Percentiles rank a stretch among this genome's conserved stretches.
Conservation (phyloP, 768 basidiomycete genomes). For the Hydnomerulius pinastri region DNA sequence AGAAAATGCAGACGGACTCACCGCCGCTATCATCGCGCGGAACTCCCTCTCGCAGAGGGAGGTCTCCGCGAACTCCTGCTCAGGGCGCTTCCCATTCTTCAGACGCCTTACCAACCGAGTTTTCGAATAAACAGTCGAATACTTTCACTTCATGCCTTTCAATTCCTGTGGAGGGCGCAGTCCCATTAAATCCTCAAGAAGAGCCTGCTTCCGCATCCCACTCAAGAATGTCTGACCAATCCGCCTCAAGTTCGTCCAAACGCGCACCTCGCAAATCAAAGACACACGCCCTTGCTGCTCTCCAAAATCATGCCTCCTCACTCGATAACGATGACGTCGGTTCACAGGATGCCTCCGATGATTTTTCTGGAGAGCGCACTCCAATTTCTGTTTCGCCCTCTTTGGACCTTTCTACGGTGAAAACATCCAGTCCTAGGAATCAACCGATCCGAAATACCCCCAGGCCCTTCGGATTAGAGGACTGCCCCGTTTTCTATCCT, state of each 20-base stretch:
- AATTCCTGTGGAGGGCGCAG: slow-evolving; percentile 76
- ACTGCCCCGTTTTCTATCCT: slow-evolving; percentile 90
- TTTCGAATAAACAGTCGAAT: slow-evolving; percentile 48
- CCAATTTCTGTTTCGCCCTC: slow-evolving; percentile 64
- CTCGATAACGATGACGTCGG: slow-evolving; percentile 50
- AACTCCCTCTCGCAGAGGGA: slow-evolving; percentile 62
- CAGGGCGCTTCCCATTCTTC: slow-evolving; percentile 43
- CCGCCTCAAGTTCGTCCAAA: slow-evolving; percentile 48
- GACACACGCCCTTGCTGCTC: slow-evolving; percentile 80
- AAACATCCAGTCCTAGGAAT: slow-evolving; percentile 58
- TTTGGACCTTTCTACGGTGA: slow-evolving; percentile 72
- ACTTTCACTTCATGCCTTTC: slow-evolving; percentile 67
- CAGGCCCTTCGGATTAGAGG: slow-evolving; percentile 85
- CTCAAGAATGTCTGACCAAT: slow-evolving; percentile 35
- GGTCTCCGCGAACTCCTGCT: slow-evolving; percentile 57
- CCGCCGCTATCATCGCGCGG: slow-evolving; percentile 53
- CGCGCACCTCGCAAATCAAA: slow-evolving; percentile 90
- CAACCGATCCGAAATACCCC: slow-evolving; percentile 38
- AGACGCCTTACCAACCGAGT: slow-evolving; percentile 51
- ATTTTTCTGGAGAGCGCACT: slow-evolving; percentile 48
- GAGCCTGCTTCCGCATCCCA: slow-evolving; percentile 36
- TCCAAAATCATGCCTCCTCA: slow-evolving; percentile 66
- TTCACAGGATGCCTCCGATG: slow-evolving; percentile 44
- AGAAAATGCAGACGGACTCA: slow-evolving; percentile 45
- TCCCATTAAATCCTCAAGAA: slow-evolving; percentile 58